phyloP scores from a whole-genome alignment of 225 moss, liverwort and hornwort species.

The Pseudisothecium myosuroides region DNA sequence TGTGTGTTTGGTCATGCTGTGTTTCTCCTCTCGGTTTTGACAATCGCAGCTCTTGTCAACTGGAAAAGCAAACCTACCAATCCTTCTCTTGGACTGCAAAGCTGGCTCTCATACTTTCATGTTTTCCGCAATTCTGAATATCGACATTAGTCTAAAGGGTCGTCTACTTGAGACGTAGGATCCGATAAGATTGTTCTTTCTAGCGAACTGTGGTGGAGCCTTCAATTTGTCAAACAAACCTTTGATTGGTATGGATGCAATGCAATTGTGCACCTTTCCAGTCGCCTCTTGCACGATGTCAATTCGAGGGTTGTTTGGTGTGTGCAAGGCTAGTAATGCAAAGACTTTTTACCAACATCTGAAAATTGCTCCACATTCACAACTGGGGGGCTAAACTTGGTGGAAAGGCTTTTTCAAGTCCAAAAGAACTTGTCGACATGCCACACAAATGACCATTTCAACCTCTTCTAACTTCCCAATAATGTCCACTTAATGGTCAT shows the following conservation, averaged over 20 bases:
- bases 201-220: neutral
- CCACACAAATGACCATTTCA: neutral
- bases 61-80: neutral
- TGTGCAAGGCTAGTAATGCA: neutral
- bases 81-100: neutral
- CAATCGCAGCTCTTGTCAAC: neutral
- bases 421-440: no score
- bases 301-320: neutral
- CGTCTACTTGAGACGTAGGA: no score
- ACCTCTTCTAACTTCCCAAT: neutral
- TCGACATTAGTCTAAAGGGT: neutral
- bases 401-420: no score
- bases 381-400: neutral
- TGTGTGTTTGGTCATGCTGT: neutral
- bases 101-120: neutral
- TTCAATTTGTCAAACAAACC: no score
- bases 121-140: neutral
- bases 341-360: neutral
- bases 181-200: neutral
- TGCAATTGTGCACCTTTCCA: neutral
- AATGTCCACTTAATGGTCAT: no score
- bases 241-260: neutral
- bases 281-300: neutral
- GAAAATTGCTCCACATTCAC: neutral
- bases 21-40: neutral